Conservation (phyloP, 2,329 filamentous ascomycete genomes). For the Ceratocystis eucalypticola region DNA sequence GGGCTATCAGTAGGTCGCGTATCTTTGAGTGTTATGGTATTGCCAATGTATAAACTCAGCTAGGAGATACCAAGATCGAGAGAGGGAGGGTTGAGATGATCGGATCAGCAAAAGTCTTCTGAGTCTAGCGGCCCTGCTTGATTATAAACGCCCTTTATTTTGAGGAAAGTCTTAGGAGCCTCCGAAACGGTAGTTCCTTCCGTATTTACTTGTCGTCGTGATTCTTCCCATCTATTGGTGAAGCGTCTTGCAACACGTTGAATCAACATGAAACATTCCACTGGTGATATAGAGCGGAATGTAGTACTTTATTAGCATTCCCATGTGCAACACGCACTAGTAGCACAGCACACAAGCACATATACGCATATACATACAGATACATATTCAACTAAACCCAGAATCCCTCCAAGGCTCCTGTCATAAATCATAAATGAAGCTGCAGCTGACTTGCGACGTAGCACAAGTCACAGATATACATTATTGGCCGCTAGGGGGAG, state of each 20-base stretch:
- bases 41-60: not conserved
- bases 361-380: too few species aligned
- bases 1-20: not conserved
- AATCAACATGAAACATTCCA: slow-evolving; percentile 10
- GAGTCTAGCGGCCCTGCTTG: not conserved
- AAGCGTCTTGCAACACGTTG: slow-evolving; percentile 4
- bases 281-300: not conserved
- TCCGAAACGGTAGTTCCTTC: not conserved
- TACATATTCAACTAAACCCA: not conserved
- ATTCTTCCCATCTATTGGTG: not conserved
- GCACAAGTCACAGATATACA: slow-evolving; percentile 8
- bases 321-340: not conserved
- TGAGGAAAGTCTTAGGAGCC: not conserved
- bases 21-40: not conserved
- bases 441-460: not conserved
- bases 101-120: not conserved
- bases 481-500: not conserved
- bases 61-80: not conserved
- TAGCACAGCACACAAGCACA: not conserved
- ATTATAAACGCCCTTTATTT: slow-evolving; percentile 1
- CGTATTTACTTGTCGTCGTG: not conserved
- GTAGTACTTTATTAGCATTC: slow-evolving; percentile 6
- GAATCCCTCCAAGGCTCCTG: not conserved
- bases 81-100: not conserved
- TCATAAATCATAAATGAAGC: not conserved